Percentiles rank a stretch among this genome's conserved stretches.
Evolutionary conservation across 345 rosid species (phyloP).

Genomic region (Lumnitzera littorea): DNA sequence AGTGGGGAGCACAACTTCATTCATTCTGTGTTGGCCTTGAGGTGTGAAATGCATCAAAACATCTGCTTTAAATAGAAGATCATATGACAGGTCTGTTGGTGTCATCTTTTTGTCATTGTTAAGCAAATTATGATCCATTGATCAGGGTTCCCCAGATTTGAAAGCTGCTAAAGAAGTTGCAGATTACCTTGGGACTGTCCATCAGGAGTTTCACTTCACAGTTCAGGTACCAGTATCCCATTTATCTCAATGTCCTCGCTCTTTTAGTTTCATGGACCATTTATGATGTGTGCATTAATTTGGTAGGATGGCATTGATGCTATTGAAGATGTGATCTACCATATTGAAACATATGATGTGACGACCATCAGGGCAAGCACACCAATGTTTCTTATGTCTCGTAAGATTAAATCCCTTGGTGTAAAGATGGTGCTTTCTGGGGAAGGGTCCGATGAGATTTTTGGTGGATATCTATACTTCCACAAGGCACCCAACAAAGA

Average conservation of each 20-base stretch:
- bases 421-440: constrained; percentile 99
- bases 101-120: constrained; percentile 1
- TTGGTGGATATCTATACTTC: constrained; percentile 91
- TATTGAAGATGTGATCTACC: constrained; percentile 89
- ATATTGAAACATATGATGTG: constrained; percentile 84
- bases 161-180: constrained; percentile 88
- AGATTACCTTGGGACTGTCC: constrained; percentile 76
- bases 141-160: constrained; percentile 83
- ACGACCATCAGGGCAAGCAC: constrained; percentile 87
- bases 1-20: constrained; percentile 87
- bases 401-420: constrained; percentile 89
- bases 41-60: constrained; percentile 25
- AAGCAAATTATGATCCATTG: neutral
- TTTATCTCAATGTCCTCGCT: neutral
- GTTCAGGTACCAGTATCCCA: constrained; percentile 47
- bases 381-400: constrained; percentile 86
- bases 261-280: neutral
- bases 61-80: neutral
- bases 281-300: neutral
- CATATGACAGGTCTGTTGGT: neutral
- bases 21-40: constrained; percentile 87
- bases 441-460: constrained; percentile 89
- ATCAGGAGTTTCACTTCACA: constrained; percentile 87
- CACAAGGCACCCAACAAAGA: constrained; percentile 94
- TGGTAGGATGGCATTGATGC: constrained; percentile 87